phyloP scores from a whole-genome alignment of 208 protist species.

The Trypanosomatidae sp. region DNA sequence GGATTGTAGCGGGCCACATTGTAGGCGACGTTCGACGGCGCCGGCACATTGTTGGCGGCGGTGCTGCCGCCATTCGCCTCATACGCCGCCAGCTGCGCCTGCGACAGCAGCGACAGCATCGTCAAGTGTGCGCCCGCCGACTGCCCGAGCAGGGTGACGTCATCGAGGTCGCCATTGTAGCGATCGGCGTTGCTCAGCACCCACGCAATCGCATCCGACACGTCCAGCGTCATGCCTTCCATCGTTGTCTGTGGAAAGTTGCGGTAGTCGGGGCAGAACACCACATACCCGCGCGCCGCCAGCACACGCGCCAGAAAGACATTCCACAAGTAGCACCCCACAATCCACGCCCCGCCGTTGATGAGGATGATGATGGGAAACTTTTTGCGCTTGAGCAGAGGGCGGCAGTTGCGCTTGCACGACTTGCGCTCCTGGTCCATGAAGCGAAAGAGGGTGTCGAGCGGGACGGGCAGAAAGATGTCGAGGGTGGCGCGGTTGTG shows the following conservation, averaged over 20 bases:
- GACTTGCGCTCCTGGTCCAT: constrained; percentile 42
- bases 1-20: constrained; percentile 80
- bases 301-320: constrained; percentile 51
- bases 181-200: constrained; percentile 73
- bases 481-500: constrained; percentile 73
- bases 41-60: constrained; percentile 13
- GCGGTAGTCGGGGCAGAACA: constrained; percentile 88
- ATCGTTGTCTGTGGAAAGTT: constrained; percentile 87
- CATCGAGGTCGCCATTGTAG: constrained; percentile 70
- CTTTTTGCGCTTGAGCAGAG: constrained; percentile 19
- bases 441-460: constrained; percentile 53
- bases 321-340: constrained; percentile 61
- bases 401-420: neutral
- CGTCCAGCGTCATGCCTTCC: constrained; percentile 83
- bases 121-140: constrained; percentile 76
- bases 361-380: constrained; percentile 69
- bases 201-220: constrained; percentile 78
- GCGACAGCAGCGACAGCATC: constrained; percentile 78
- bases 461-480: constrained; percentile 64
- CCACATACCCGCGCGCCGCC: constrained; percentile 60
- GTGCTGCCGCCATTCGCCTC: constrained; percentile 24
- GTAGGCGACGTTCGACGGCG: constrained; percentile 46
- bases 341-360: constrained; percentile 72
- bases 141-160: constrained; percentile 70
- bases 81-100: constrained; percentile 62